These are phyloP conservation scores for Colletotrichum sidae DNA, from an alignment of 2,329 filamentous ascomycete genomes.

Conservation along the genomic window DNA sequence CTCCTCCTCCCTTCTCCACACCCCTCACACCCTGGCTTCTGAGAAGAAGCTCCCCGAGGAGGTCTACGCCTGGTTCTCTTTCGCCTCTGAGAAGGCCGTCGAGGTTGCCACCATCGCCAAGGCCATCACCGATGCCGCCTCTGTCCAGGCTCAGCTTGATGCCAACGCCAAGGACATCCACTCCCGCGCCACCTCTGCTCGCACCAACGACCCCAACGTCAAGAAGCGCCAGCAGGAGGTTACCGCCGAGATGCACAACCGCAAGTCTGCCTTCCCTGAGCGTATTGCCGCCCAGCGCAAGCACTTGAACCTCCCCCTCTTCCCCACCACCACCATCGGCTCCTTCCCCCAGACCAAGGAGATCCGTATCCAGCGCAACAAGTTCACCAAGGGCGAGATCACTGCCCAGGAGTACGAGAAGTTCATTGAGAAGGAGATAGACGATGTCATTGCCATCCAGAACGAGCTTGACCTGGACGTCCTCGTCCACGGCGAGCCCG, in stretches of 20 bases:
- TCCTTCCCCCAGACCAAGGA: conserved; percentile 99
- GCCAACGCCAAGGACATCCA: conserved; percentile 96
- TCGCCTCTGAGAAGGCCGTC: conserved; percentile 92
- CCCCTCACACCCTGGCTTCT: conserved; percentile 95
- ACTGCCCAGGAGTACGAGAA: conserved; percentile 92
- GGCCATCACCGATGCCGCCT: conserved; percentile 91
- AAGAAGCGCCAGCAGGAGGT: conserved; percentile 96
- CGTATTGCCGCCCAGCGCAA: conserved; percentile 91
- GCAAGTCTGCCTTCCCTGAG: conserved; percentile 87
- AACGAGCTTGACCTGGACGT: conserved; percentile 98
- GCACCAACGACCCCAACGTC: conserved; percentile 97
- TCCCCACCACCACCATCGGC: conserved; percentile 99
- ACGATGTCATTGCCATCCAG: conserved; percentile 94
- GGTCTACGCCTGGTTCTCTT: conserved; percentile 87
- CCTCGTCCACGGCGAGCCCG: conserved; percentile 97
- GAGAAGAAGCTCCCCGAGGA: conserved; percentile 95
- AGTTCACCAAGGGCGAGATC: conserved; percentile 99
- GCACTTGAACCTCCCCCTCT: conserved; percentile 92
- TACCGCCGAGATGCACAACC: conserved; percentile 86
- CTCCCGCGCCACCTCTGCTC: conserved; percentile 89
- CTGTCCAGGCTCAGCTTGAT: conserved; percentile 90
- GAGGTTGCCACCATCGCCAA: conserved; percentile 96
- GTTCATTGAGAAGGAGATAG: conserved; percentile 99
- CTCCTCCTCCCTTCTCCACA: conserved; percentile 97
- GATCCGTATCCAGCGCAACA: conserved; percentile 96